phyloP scores from a whole-genome alignment of 495 filamentous ascomycete genomes.

The Daldinia grandis region DNA sequence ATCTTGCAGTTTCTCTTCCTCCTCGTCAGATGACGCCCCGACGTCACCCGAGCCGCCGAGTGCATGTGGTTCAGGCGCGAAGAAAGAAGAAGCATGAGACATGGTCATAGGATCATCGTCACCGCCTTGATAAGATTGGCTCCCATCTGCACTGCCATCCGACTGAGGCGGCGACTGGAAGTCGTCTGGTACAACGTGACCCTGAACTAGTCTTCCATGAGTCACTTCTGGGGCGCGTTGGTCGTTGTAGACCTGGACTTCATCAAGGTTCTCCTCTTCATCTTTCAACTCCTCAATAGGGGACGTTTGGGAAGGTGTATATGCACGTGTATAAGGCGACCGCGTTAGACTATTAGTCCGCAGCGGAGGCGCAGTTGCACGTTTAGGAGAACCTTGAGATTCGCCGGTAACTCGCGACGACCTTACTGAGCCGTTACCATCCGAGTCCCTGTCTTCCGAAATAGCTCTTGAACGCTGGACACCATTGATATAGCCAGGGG shows the following conservation, averaged over 20 bases:
- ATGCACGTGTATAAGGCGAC: conserved; percentile 45
- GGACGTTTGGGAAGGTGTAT: conserved; percentile 49
- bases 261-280: conserved; percentile 53
- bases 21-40: conserved; percentile 83
- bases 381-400: conserved; percentile 52
- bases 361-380: conserved; percentile 44
- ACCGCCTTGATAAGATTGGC: conserved; percentile 43
- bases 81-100: conserved; percentile 65
- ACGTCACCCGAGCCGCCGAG: conserved; percentile 86
- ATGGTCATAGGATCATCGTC: conserved; percentile 67
- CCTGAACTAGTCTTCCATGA: conserved; percentile 90
- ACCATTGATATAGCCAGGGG: conserved; percentile 39
- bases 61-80: conserved; percentile 66
- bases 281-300: conserved; percentile 52
- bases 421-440: conserved; percentile 32
- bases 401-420: conserved; percentile 46
- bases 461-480: conserved; percentile 33
- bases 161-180: conserved; percentile 81
- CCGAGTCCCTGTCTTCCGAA: conserved; percentile 41
- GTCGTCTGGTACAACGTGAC: conserved; percentile 95
- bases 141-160: conserved; percentile 52
- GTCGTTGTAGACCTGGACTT: conserved; percentile 80
- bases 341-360: conserved; percentile 39
- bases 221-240: conserved; percentile 88
- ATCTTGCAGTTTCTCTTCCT: conserved; percentile 78